phyloP scores from a whole-genome alignment of 805 yeast species.

The Saccharomyces kudriavzevii region DNA sequence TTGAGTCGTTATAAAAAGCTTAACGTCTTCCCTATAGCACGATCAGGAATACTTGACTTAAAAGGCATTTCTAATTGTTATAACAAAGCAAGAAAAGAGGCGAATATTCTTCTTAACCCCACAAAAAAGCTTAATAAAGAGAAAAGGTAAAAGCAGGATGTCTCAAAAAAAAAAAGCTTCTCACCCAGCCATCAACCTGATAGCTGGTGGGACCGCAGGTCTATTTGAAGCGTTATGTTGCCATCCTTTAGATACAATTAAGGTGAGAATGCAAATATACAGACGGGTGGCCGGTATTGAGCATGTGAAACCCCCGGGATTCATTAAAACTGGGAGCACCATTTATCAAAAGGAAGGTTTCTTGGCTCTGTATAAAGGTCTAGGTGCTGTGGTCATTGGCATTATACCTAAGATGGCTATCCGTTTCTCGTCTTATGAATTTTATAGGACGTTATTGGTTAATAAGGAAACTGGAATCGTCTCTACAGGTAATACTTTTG shows the following conservation, averaged over 20 bases:
- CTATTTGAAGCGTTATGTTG: constrained; percentile 94
- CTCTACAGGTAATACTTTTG: constrained; percentile 65
- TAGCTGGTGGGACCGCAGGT: constrained; percentile 97
- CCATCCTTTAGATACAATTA: constrained; percentile 96
- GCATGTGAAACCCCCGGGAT: constrained; percentile 69
- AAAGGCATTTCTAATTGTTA: not conserved
- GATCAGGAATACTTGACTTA: not conserved
- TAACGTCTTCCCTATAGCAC: not conserved
- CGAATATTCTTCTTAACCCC: not conserved
- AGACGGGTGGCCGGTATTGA: constrained; percentile 48
- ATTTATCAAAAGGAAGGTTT: constrained; percentile 77
- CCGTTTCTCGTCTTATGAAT: constrained; percentile 89
- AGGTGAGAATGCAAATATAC: constrained; percentile 93
- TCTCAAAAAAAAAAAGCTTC: constrained; percentile 31
- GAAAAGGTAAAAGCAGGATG: constrained; percentile 4
- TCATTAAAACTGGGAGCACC: constrained; percentile 67
- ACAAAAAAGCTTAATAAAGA: not conserved
- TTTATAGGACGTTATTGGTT: constrained; percentile 62
- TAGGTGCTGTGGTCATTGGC: constrained; percentile 95
- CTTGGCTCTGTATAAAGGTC: constrained; percentile 84
- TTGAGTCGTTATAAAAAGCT: not conserved
- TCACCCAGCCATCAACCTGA: constrained; percentile 51
- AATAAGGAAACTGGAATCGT: constrained; percentile 54
- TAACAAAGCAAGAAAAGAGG: not conserved
- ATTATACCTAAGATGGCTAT: constrained; percentile 98